phyloP scores from a whole-genome alignment of 164 flowering plant species.

The Umbellularia californica region DNA sequence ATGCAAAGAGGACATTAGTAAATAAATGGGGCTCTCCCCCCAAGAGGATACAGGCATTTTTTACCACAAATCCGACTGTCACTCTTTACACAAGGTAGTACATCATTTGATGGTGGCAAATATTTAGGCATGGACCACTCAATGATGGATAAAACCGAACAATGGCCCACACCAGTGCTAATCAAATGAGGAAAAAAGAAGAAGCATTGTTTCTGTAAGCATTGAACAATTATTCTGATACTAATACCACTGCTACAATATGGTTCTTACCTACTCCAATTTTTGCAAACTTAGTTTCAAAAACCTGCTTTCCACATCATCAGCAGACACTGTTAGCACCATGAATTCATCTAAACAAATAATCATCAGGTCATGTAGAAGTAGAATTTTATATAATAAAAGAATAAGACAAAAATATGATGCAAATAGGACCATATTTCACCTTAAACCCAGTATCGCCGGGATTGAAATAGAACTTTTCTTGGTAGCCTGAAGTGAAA shows the following conservation, averaged over 20 bases:
- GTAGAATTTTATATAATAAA: background rate
- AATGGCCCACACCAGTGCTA: too few species aligned
- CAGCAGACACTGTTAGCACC: conserved; percentile 1
- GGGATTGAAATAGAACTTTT: conserved; percentile 96
- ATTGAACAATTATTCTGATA: background rate
- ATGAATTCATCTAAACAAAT: background rate
- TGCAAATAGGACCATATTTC: conserved; percentile 4
- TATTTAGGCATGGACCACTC: too few species aligned
- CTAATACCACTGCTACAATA: background rate
- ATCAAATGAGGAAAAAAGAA: background rate
- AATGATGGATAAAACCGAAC: too few species aligned
- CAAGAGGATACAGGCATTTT: too few species aligned
- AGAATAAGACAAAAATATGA: background rate
- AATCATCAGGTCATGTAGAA: background rate
- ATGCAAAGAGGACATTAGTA: too few species aligned
- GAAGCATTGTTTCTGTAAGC: background rate
- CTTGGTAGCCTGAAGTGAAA: conserved; percentile 75
- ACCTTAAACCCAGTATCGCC: conserved; percentile 99
- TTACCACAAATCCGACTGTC: too few species aligned
- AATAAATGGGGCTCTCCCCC: too few species aligned
- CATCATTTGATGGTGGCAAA: too few species aligned
- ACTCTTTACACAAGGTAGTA: too few species aligned
- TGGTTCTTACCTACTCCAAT: conserved; percentile 85
- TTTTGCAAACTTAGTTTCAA: conserved; percentile 82
- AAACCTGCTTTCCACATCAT: conserved; percentile 57